Base-by-base conservation (phyloP, 1,284 basidiomycete genomes). In the Athelia sp. region DNA sequence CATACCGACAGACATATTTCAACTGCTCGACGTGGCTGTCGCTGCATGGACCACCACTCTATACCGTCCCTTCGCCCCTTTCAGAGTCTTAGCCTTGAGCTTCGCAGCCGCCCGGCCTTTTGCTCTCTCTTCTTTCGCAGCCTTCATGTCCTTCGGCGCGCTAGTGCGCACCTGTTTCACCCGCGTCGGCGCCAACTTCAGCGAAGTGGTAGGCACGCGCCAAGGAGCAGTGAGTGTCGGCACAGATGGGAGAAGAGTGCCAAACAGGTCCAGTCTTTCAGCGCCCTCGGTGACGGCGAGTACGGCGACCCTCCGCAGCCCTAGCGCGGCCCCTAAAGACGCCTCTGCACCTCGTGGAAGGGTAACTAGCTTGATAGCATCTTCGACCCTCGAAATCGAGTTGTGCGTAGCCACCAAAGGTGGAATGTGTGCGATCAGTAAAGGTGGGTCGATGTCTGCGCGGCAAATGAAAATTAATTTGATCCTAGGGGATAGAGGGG, bases 81-180 rank as follows among this genome's bases (percentile, higher is more conserved):
- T 45, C 48, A 60, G 68, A 46, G 56, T 63, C 61, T 66, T 67
- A 47, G 58, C 67, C 57, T 64, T 66, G 42, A 69, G 61, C 57
- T 81, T 82, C 17, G 81, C 82, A 34, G 67, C 70, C 23, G 72
- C 67, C 46, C 79, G 82, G 26, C 78, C 82, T 51, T 74, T 70
- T 36, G 73, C 62, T 49, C 90, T 76, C 50, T 72, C 63, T 50
- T 81, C 76, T 63, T 88, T 94, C 35, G 82, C 80, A 21, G 72
- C 76, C 57, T 78, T 85, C 74, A 89, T 84, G 60, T 95, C 88
- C 56, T 79, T 83, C 0, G 93, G 93, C 1, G 81, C 78, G 19
- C 83, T 84, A 0, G 92, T 95, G 19, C 78, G 78, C n/a, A 94
- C 66, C 52, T 93, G 91, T 62, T 95, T 96, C 61, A 94, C 76